Conservation (phyloP, 768 basidiomycete genomes). For the Boletellus emodensis region DNA sequence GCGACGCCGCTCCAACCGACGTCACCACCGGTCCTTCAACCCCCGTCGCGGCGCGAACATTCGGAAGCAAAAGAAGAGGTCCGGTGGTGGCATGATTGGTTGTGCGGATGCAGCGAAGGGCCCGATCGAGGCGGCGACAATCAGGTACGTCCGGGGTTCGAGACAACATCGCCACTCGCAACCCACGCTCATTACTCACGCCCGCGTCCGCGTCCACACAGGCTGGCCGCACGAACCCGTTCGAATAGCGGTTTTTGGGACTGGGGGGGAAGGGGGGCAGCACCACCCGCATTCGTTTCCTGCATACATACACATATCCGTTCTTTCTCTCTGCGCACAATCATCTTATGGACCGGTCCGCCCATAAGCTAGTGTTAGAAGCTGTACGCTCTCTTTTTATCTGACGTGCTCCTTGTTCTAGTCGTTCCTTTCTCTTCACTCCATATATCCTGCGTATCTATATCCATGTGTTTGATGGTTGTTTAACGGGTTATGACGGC, state of each 20-base stretch:
- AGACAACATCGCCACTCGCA: background rate
- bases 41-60: conserved; percentile 17
- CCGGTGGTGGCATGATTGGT: conserved; percentile 84
- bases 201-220: conserved; percentile 20
- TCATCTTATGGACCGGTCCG: conserved; percentile 9
- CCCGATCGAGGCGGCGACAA: conserved; percentile 65
- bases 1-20: conserved; percentile 34
- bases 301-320: conserved; percentile 1
- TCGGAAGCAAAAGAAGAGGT: conserved; percentile 35
- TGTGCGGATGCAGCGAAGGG: conserved; percentile 78
- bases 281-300: conserved; percentile 2
- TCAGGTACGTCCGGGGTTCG: conserved; percentile 50
- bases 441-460: conserved; percentile 19
- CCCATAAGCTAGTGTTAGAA: conserved; percentile 8
- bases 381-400: background rate
- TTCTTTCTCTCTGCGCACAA: conserved; percentile 1
- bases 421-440: conserved; percentile 8
- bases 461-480: too few relatives aligned
- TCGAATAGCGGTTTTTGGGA: conserved; percentile 32
- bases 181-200: background rate
- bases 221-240: conserved; percentile 73
- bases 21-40: conserved; percentile 28
- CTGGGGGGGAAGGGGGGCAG: background rate
- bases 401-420: background rate
- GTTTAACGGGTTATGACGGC: conserved; percentile 7